Base-by-base conservation (phyloP, 2,329 filamentous ascomycete genomes). In the Phialocephala sp. region DNA sequence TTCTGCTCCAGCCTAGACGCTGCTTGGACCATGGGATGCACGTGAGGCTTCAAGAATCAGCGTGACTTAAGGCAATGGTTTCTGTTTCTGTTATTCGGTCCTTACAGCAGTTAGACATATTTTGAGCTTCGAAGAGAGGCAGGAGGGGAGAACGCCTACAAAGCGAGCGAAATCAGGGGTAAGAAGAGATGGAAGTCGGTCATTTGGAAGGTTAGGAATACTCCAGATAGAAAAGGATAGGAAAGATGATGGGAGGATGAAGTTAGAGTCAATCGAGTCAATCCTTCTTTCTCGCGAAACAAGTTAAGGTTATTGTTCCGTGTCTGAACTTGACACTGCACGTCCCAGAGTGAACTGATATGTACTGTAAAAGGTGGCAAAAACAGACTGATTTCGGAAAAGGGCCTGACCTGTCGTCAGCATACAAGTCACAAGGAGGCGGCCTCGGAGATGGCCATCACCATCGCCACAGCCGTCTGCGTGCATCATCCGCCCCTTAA, bases 1-100 rank as follows among this genome's bases (percentile, higher is more conserved):
- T 8, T 69, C 63, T 43, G 35, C 55, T n/a, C 65, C 64, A 54
- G 59, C 52, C 41, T 64, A 32, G 54, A 54, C n/a, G 15, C 4
- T 59, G 18, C 15, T 24, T 35, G 27, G n/a, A 50, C 45, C n/a
- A 50, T 50, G n/a, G 45, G 22, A 50, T 22, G 22, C 9, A 50
- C 45, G 11, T 24, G 9, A 50, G n/a, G n/a, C 45, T 50, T 50
- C 18, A 11, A 11, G 14, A 1, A 9, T 50, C 22, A 14, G n/a
- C 20, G 45, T 50, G 45, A 24, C 22, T 55, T 35, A 55, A 45
- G n/a, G 35, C 15, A 14, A 59, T 37, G 22, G 35, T 18, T 32
- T 18, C 18, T 56, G 39, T 24, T 58, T 45, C 8, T 58, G 32
- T 59, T 22, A 43, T 59, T 36, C 45, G 12, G 45, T 50, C 45